Base-by-base conservation (phyloP, 352 stramenopile genomes). In the Globisporangium paroecandrum region DNA sequence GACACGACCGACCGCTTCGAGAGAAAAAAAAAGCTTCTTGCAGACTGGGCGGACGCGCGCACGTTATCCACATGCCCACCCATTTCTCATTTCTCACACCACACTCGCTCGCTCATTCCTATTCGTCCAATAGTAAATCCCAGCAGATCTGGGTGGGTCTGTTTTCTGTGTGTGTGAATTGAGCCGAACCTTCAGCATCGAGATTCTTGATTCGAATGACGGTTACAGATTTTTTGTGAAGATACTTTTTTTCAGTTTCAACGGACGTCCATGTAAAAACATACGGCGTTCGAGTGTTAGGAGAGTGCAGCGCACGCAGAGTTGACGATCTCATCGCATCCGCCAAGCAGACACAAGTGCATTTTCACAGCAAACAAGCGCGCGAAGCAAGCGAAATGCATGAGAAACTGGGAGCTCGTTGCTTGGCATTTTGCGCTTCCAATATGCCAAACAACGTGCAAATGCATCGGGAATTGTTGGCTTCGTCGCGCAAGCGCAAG, bases 401-500 rank as follows among this genome's bases (percentile, higher is more conserved):
- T 3, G 22, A 58, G 51, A 15, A 58, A 3, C n/a, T n/a, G 7
- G 47, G 15, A 57, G 51, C 51, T 27, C 5, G 49, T 15, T 13
- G n/a, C 9, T 57, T 32, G 29, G 36, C 38, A 20, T 46, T 20
- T 34, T 58, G 22, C 15, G 29, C 29, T 10, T 34, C 12, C 7
- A 58, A 27, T 32, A 34, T 58, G 22, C 22, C 22, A 58, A 34
- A 49, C 41, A 18, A 46, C 38, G 13, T 7, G 38, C 41, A n/a
- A 8, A 49, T 47, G 41, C 41, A 46, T 43, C 18, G 43, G 43
- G 43, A 51, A 51, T 51, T 51, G 18, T 51, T 51, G 43, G 43
- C 43, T 51, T 51, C 43, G 53, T 51, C 43, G 53, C 10, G 20
- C 5, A 34, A 58, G 53, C 53, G 53, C 53, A 58, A 58, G 53